A percentile compares a stretch with the other conserved stretches of the same genome.
Evolutionary conservation across 2,329 filamentous ascomycete species (phyloP).

Genomic region (Scedosporium aurantiacum): DNA sequence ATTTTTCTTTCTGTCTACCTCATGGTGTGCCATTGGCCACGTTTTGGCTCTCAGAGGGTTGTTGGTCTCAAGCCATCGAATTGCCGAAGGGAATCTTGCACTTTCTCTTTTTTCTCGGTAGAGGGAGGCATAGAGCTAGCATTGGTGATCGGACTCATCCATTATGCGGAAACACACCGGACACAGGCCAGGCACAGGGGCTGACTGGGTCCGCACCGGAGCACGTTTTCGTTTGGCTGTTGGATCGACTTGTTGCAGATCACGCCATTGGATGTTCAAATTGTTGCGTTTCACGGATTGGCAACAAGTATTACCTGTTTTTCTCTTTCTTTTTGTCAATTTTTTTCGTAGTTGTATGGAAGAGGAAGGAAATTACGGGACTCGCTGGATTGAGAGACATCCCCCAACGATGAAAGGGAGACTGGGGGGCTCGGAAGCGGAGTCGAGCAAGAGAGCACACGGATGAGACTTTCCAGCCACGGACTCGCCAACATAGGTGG

Average conservation of each 20-base stretch:
- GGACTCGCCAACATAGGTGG: background rate
- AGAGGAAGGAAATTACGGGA: background rate
- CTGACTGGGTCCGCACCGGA: background rate
- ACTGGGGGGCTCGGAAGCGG: background rate
- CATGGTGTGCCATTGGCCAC: background rate
- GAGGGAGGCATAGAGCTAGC: background rate
- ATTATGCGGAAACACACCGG: background rate
- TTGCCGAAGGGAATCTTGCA: background rate
- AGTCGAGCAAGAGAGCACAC: background rate
- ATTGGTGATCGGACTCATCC: too few species aligned
- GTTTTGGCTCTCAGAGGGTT: background rate
- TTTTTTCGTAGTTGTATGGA: background rate
- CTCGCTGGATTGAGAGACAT: background rate
- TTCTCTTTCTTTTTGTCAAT: slow-evolving; percentile 5
- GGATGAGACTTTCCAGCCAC: background rate
- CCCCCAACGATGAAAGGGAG: background rate
- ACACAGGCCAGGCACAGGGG: background rate
- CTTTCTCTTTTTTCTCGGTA: background rate
- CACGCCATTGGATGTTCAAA: background rate
- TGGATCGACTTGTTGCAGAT: background rate
- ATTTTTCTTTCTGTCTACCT: background rate
- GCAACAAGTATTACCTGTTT: background rate
- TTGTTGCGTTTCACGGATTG: background rate
- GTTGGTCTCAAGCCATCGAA: background rate
- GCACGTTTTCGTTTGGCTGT: background rate